phyloP scores from a whole-genome alignment of 495 filamentous ascomycete species.

The Neurospora tetrasperma region DNA sequence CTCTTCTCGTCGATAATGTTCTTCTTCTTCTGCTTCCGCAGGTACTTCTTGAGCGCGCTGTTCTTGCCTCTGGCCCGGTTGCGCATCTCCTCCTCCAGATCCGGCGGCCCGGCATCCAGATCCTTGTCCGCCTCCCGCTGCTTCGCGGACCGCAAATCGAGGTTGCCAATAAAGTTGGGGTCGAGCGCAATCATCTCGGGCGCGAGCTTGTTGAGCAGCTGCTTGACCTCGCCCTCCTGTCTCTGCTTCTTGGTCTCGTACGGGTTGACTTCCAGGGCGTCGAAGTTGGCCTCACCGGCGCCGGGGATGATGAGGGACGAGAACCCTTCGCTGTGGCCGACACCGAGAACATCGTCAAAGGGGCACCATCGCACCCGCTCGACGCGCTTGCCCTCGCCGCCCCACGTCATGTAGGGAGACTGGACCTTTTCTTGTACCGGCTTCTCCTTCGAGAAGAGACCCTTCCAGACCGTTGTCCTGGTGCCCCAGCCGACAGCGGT shows the following conservation, averaged over 20 bases:
- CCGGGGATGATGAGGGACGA: constrained; percentile 82
- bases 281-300: constrained; percentile 92
- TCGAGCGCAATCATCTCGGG: constrained; percentile 96
- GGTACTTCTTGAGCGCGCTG: constrained; percentile 70
- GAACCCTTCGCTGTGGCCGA: constrained; percentile 78
- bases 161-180: constrained; percentile 76
- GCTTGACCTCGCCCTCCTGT: constrained; percentile 84
- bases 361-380: constrained; percentile 86
- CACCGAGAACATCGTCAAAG: constrained; percentile 83
- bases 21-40: constrained; percentile 78
- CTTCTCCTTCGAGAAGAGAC: constrained; percentile 61
- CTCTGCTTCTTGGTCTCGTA: constrained; percentile 90
- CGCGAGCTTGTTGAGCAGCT: constrained; percentile 82
- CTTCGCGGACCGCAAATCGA: constrained; percentile 67
- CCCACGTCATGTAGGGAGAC: constrained; percentile 88
- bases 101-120: constrained; percentile 60
- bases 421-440: constrained; percentile 67
- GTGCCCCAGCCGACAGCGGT: constrained; percentile 91
- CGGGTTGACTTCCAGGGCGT: constrained; percentile 88
- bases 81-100: constrained; percentile 56
- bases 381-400: constrained; percentile 71
- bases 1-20: constrained; percentile 90
- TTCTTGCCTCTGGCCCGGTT: constrained; percentile 87
- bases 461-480: constrained; percentile 78
- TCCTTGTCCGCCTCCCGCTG: constrained; percentile 64